Base-by-base conservation (phyloP, 768 basidiomycete genomes). In the Panus rudis region DNA sequence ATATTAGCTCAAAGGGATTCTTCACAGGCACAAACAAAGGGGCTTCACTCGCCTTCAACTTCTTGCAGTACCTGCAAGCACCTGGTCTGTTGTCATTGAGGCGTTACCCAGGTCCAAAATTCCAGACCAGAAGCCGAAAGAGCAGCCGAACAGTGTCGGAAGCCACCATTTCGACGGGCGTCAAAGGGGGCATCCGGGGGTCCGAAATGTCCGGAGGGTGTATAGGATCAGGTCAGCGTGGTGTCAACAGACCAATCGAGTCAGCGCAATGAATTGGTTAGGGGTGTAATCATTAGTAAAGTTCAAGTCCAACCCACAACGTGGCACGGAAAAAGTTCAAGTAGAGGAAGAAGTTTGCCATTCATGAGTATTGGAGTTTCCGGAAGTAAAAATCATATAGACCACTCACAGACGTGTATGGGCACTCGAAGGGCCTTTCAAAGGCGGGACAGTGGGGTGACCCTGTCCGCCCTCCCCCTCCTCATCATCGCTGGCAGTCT, bases 41-140 rank as follows among this genome's bases (percentile, higher is more conserved):
- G n/a, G n/a, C n/a, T n/a, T n/a, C n/a, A n/a, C n/a, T n/a, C n/a
- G 83, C 85, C 81, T 91, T 91, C 55, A 90, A 78, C 57, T 80
- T 84, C 63, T 89, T 91, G 74, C 88, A 91, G 56, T 90, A 79
- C 3, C 75, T 83, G 62, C 88, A 91, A 32, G 88, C 88, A 45
- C 88, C 85, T 49, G 81, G 79, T 32, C 86, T 90, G 32, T 23
- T 20, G 37, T 23, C 25, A 17, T 17, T 14, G 33, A 16, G 13
- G 14, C n/a, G 33, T 35, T 4, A 25, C 24, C 26, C 39, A 14
- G 39, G 13, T 24, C 17, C 35, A 28, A 23, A 40, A 35, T 21
- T 21, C 39, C 40, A 16, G 16, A 22, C 20, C 13, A 30, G 26
- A 47, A 19, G 30, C 21, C 19, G 20, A 27, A 20, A 20, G 19